Conservation (phyloP, 164 flowering plant species). For the Umbilicus rupestris region DNA sequence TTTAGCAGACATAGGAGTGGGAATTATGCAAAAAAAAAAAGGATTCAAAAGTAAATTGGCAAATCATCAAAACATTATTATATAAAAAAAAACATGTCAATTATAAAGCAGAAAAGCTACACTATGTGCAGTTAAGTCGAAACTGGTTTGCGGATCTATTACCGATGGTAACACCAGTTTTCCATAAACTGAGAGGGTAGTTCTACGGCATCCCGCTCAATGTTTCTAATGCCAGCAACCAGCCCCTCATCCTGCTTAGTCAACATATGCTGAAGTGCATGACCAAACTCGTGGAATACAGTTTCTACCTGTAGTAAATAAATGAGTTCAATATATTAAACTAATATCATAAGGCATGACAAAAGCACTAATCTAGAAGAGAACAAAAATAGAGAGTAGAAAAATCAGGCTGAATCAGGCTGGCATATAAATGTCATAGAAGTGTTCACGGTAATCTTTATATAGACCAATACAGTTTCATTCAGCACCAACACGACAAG, state of each 20-base stretch:
- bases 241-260: slow-evolving; percentile 95
- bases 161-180: slow-evolving; percentile 99
- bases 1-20: too few relatives aligned
- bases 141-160: slow-evolving; percentile 4
- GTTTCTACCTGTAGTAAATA: slow-evolving; percentile 78
- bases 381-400: background rate
- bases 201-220: slow-evolving; percentile 99
- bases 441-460: background rate
- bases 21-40: background rate
- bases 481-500: too few relatives aligned
- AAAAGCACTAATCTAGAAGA: background rate
- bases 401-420: too few relatives aligned
- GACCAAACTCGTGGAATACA: slow-evolving; percentile 98
- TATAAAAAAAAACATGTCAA: background rate
- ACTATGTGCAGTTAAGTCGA: background rate
- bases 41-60: background rate
- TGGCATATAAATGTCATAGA: background rate
- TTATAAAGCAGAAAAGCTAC: background rate
- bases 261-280: slow-evolving; percentile 97
- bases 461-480: background rate
- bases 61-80: background rate
- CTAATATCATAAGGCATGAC: background rate
- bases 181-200: slow-evolving; percentile 99
- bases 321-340: background rate
- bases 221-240: slow-evolving; percentile 82